Base-by-base conservation (phyloP, 495 filamentous ascomycete genomes). In the Hypoxylon fuscum region DNA sequence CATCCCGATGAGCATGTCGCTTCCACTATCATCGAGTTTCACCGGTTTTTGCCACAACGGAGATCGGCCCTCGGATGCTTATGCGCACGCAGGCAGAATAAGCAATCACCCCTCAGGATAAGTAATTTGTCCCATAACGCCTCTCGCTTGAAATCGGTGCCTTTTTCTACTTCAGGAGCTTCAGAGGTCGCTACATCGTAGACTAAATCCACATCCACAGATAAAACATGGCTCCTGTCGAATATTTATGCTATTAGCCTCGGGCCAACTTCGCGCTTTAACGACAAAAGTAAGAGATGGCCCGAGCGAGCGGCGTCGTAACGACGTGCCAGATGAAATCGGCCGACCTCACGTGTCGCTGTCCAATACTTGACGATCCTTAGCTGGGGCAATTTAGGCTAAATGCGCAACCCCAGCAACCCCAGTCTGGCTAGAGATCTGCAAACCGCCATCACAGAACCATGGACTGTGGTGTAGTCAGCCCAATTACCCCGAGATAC, bases 331-430 rank as follows among this genome's bases (percentile, higher is more conserved):
- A 29, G 25, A 49, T 11, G 47, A n/a, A 21, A 35, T 34, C 17
- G n/a, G 50, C 41, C 45, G n/a, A 55, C 41, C 45, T 61, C 49
- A 62, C 53, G 58, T 62, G 46, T 59, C 31, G 12, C 29, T 37
- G 29, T 29, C 64, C 55, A 60, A 43, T 47, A 29, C 57, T 25
- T 51, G 48, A 37, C 23, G 8, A 10, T 31, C 37, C 49, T 17
- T 43, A 34, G 34, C 55, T 41, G 49, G 49, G 59, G 54, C 18
- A 44, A 68, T 68, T 68, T 42, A 71, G 68, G 68, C 68, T 71
- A 64, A 71, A 68, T 66, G 18, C 46, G 22, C 17, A 47, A 53
- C 46, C 57, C 40, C 35, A 4, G 17, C 29, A n/a, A n/a, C n/a
- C n/a, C n/a, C n/a, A n/a, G n/a, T 60, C 53, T 38, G 15, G 3